These are phyloP conservation scores for Trichoderma atroviride DNA, from an alignment of 2,329 filamentous ascomycete genomes.

Conservation along the genomic window DNA sequence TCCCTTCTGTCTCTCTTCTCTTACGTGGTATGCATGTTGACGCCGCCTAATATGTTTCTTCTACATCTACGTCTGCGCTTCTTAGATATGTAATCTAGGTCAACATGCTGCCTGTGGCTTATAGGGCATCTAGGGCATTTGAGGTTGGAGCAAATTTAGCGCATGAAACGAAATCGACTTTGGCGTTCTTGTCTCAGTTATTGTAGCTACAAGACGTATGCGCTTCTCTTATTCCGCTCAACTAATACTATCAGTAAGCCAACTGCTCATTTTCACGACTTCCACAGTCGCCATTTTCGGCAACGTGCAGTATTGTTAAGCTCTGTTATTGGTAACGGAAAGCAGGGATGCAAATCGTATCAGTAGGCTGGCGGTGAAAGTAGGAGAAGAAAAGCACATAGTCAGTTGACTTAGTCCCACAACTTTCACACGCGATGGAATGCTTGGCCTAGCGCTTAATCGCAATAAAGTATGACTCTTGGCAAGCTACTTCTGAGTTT, in stretches of 20 bases:
- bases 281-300: no score
- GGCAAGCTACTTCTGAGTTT: neutral
- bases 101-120: neutral
- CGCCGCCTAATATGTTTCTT: neutral
- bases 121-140: neutral
- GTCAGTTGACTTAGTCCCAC: neutral
- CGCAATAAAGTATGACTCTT: neutral
- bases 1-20: neutral
- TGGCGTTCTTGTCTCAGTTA: neutral
- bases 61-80: neutral
- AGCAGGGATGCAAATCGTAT: neutral
- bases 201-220: neutral
- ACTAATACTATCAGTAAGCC: neutral
- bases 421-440: neutral
- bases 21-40: neutral
- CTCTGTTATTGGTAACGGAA: neutral
- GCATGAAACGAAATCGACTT: neutral
- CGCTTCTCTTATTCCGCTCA: neutral
- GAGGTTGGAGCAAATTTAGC: neutral
- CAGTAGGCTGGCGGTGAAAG: neutral
- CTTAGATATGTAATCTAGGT: neutral
- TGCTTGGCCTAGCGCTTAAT: slow-evolving; percentile 2
- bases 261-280: neutral
- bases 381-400: no score
- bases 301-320: neutral